Conservation (phyloP, 2,329 filamentous ascomycete species). For the Penicillium sp. region DNA sequence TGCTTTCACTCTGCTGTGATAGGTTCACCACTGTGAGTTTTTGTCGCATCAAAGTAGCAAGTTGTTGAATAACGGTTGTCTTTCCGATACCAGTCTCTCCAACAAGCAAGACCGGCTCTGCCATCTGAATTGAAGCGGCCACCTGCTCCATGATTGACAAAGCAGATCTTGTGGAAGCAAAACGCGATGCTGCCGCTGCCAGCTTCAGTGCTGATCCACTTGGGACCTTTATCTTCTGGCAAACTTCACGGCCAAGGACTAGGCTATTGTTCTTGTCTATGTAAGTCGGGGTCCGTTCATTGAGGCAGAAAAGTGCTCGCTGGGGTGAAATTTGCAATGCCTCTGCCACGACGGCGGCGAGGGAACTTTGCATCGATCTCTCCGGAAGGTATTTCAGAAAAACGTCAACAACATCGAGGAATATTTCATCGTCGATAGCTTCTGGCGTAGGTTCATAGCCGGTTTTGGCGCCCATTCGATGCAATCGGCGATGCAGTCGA, state of each 20-base stretch:
- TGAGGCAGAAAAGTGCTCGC: constrained; percentile 73
- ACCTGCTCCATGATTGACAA: constrained; percentile 85
- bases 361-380: constrained; percentile 52
- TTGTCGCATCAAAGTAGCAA: constrained; percentile 79
- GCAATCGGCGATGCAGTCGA: constrained; percentile 67
- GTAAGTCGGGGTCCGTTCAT: constrained; percentile 69
- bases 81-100: constrained; percentile 99
- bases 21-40: constrained; percentile 91
- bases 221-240: constrained; percentile 58
- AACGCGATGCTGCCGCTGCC: constrained; percentile 50
- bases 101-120: constrained; percentile 91
- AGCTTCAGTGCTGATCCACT: constrained; percentile 46
- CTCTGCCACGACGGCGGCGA: constrained; percentile 71
- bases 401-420: constrained; percentile 89
- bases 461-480: constrained; percentile 58
- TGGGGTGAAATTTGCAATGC: constrained; percentile 85
- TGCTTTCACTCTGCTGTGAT: constrained; percentile 95
- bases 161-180: constrained; percentile 86
- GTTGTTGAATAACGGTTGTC: constrained; percentile 90
- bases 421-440: constrained; percentile 74
- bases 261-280: constrained; percentile 61
- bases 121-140: constrained; percentile 73
- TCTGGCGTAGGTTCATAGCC: constrained; percentile 72
- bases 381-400: constrained; percentile 81
- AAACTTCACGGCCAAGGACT: constrained; percentile 64